Percentiles rank a stretch among this genome's conserved stretches.
phyloP scores from a whole-genome alignment of 1,139 yeast species.

The Yamadazyma dushanensis region DNA sequence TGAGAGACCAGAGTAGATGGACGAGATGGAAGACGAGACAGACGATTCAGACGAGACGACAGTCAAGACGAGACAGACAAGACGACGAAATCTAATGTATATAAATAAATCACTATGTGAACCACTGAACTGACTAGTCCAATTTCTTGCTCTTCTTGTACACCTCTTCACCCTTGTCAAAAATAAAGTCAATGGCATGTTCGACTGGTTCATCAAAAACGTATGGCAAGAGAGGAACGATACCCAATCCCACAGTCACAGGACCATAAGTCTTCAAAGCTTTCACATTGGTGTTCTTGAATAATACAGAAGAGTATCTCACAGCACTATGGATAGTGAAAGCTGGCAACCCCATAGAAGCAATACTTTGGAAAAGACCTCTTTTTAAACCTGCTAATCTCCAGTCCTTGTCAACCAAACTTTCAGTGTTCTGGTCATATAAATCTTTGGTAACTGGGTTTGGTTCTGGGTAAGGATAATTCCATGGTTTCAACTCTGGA shows the following conservation, averaged over 20 bases:
- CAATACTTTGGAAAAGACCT: slow-evolving; percentile 76
- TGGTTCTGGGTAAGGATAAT: slow-evolving; percentile 44
- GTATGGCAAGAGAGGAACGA: slow-evolving; percentile 78
- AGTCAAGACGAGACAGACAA: neutral
- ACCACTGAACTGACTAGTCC: slow-evolving; percentile 1
- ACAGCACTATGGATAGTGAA: slow-evolving; percentile 82
- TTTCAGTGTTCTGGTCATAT: slow-evolving; percentile 25
- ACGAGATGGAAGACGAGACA: too few relatives aligned
- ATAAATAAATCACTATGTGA: neutral
- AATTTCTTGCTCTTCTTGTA: slow-evolving; percentile 18
- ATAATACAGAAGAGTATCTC: slow-evolving; percentile 60
- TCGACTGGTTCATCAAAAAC: slow-evolving; percentile 85
- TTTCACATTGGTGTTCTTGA: slow-evolving; percentile 44
- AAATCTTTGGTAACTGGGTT: slow-evolving; percentile 39
- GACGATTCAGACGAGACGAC: too few relatives aligned
- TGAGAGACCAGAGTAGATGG: neutral
- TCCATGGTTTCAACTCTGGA: slow-evolving; percentile 73
- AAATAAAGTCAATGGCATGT: slow-evolving; percentile 60
- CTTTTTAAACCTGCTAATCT: slow-evolving; percentile 62
- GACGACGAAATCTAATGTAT: neutral
- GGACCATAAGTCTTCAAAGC: slow-evolving; percentile 67
- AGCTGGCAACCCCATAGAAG: slow-evolving; percentile 87
- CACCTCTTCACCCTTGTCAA: slow-evolving; percentile 55
- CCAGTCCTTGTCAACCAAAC: slow-evolving; percentile 59
- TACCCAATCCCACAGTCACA: slow-evolving; percentile 70